Evolutionary conservation across 495 filamentous ascomycete genomes (phyloP).

Genomic region (Hypoxylon lienhwacheense): DNA sequence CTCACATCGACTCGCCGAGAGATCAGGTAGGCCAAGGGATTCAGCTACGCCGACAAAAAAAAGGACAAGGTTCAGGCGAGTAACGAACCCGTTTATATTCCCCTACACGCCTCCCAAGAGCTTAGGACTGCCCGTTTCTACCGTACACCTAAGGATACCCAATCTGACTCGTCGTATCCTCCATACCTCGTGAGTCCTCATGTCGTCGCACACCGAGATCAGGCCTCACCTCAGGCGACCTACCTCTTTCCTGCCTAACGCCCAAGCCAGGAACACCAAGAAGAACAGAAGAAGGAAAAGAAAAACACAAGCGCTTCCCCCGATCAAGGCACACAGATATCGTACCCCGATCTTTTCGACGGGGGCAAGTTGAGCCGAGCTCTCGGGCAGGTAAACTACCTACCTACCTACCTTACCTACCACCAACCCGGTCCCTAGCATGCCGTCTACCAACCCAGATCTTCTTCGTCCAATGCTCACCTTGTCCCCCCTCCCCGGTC

Average conservation of each 20-base stretch:
- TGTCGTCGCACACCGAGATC: constrained; percentile 12
- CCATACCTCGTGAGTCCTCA: neutral
- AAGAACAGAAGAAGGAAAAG: constrained; percentile 3
- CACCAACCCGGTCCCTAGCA: no score
- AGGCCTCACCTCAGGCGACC: constrained; percentile 3
- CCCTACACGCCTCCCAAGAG: no score
- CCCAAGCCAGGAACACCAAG: no score
- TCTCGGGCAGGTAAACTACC: neutral
- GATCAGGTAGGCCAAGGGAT: constrained; percentile 2
- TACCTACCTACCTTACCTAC: neutral
- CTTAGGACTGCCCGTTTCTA: no score
- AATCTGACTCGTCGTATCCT: constrained; percentile 11
- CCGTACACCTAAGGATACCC: no score
- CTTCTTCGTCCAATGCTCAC: no score
- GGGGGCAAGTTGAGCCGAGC: constrained; percentile 11
- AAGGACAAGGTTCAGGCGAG: no score
- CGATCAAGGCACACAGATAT: neutral
- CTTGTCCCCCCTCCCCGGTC: no score
- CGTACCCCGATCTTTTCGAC: constrained; percentile 6
- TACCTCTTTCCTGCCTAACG: no score
- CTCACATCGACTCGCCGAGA: constrained; percentile 12
- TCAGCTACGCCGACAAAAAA: neutral
- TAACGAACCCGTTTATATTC: no score
- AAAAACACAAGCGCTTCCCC: neutral
- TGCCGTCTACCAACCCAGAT: no score